These are phyloP conservation scores for Zygosaccharomyces rouxii DNA, from an alignment of 805 yeast genomes.

Conservation along the genomic window DNA sequence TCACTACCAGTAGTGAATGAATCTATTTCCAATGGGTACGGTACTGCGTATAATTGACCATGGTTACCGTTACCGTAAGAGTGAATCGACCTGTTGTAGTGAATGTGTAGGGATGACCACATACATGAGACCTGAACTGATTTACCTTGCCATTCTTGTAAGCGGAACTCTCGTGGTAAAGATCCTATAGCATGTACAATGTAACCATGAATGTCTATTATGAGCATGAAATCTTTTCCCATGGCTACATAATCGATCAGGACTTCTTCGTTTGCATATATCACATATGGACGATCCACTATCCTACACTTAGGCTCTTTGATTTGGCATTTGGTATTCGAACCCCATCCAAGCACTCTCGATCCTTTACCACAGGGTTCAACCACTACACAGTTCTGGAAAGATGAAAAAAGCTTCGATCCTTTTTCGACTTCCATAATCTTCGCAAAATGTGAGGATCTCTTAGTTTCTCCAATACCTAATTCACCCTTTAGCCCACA, in stretches of 20 bases:
- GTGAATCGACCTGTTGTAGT: constrained; percentile 23
- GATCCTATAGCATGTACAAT: constrained; percentile 17
- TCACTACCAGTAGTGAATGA: constrained; percentile 69
- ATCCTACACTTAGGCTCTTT: constrained; percentile 24
- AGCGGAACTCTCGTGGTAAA: constrained; percentile 19
- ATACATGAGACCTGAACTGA: constrained; percentile 36
- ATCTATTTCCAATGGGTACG: constrained; percentile 10
- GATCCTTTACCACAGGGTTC: constrained; percentile 55
- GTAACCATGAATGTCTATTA: constrained; percentile 15
- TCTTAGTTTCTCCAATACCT: constrained; percentile 43
- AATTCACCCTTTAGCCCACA: constrained; percentile 69
- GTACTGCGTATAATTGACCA: constrained; percentile 50
- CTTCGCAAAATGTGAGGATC: constrained; percentile 2
- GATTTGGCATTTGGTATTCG: constrained; percentile 46
- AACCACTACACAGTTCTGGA: constrained; percentile 60
- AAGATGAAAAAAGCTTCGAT: constrained; percentile 27
- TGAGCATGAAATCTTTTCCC: constrained; percentile 30
- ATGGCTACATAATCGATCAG: constrained; percentile 19
- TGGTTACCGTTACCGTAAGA: constrained; percentile 76
- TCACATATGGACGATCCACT: constrained; percentile 17
- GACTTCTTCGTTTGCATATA: constrained; percentile 12
- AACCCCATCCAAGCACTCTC: constrained; percentile 47
- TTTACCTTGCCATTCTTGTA: constrained; percentile 11
- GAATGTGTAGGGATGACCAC: constrained; percentile 76
- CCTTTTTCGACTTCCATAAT: constrained; percentile 13